Conservation (phyloP, 495 filamentous ascomycete species). For the Aspergillus leporis region DNA sequence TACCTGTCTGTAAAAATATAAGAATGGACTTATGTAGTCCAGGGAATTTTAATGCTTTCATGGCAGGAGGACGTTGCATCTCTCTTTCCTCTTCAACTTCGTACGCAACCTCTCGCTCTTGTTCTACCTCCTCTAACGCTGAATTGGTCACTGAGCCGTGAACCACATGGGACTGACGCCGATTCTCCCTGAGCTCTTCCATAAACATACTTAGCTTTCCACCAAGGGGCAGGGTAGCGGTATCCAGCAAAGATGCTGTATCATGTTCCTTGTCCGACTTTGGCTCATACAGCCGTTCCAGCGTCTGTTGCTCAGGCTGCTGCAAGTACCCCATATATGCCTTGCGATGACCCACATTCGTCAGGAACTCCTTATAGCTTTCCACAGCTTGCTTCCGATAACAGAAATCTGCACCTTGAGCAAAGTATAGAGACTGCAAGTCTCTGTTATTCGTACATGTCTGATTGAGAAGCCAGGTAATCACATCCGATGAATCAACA, state of each 20-base stretch:
- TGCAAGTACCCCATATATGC: slow-evolving; percentile 38
- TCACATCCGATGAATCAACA: slow-evolving; percentile 50
- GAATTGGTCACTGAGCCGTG: slow-evolving; percentile 20
- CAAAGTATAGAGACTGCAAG: slow-evolving; percentile 53
- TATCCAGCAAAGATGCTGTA: no score
- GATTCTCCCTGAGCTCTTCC: slow-evolving; percentile 11
- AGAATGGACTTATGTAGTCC: slow-evolving; percentile 37
- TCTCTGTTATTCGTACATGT: slow-evolving; percentile 58
- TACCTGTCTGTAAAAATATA: slow-evolving; percentile 39
- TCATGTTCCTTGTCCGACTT: slow-evolving; percentile 17
- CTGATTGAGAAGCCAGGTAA: slow-evolving; percentile 61
- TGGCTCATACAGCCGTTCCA: slow-evolving; percentile 47
- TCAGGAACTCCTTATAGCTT: slow-evolving; percentile 31
- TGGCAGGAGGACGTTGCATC: slow-evolving; percentile 32
- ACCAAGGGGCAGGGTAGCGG: background rate
- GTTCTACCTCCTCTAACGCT: slow-evolving; percentile 54
- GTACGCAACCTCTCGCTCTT: slow-evolving; percentile 42
- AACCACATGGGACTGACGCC: no score
- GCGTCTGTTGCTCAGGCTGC: slow-evolving; percentile 43
- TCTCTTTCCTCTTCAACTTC: slow-evolving; percentile 40
- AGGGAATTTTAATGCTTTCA: slow-evolving; percentile 35
- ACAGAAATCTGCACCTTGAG: slow-evolving; percentile 60
- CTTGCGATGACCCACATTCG: slow-evolving; percentile 27
- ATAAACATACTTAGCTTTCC: slow-evolving; percentile 23
- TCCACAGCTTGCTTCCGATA: slow-evolving; percentile 25